Evolutionary conservation across 2,329 filamentous ascomycete genomes (phyloP), one percentile per base, ranked within the genome.

Genomic region (Fusarium sp.): DNA sequence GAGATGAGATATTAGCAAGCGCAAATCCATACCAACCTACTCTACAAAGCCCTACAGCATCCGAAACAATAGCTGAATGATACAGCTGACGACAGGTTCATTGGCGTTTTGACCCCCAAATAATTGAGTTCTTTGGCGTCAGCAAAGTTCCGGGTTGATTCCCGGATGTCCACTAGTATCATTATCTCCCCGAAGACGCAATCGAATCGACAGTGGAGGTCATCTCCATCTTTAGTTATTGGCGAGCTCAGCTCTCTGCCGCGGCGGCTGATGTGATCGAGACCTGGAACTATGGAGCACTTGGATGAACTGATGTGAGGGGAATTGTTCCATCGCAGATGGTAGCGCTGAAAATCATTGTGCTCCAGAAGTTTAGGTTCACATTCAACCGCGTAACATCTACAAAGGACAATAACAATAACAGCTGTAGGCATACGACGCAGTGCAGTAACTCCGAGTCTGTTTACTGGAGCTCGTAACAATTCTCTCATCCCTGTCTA

Each of bases 51-150:
- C 20, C 12, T 42, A 57, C 62, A 43, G 53, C 67, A 32, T 27
- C 41, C 63, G 50, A 68, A 68, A 63, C 54, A 63, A 47, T 59
- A 34, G 34, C 45, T 34, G 42, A 54, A 28, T 53, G n/a, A 23
- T 27, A 53, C 34, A 27, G 41, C 16, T n/a, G 18, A 28, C 32
- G 20, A 20, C 46, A 55, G 18, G 34, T 37, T 37, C 5, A n/a
- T 37, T 59, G 63, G 54, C 46, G 49, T 67, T 46, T 32, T 34
- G 50, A 64, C 40, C 58, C 46, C 58, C 42, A 61, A 68, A 61
- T 27, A 71, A 71, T 66, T 71, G 62, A 72, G 55, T 72, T 72
- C 37, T 43, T 57, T 50, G 58, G 69, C 57, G 55, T 21, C 45
- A 65, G 69, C 54, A 72, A 62, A 57, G 66, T 72, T 72, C 58